These are phyloP conservation scores for Leonotis leonurus DNA, from an alignment of 257 asterid genomes.

Conservation along the genomic window DNA sequence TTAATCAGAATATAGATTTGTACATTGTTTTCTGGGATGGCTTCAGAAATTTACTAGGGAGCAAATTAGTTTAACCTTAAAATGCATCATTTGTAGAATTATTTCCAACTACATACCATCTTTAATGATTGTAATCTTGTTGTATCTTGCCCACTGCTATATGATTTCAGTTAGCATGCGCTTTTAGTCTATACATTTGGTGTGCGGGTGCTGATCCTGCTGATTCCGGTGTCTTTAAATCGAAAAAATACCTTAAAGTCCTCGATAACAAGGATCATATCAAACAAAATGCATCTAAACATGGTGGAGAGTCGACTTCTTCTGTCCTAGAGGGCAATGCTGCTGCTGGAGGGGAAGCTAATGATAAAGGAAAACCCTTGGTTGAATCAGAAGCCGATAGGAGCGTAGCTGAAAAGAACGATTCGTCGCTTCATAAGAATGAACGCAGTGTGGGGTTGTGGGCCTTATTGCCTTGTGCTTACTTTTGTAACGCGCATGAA, in stretches of 20 bases:
- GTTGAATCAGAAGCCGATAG: constrained; percentile 34
- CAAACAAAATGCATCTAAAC: constrained; percentile 37
- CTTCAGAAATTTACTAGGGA: not conserved
- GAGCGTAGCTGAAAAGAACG: constrained; percentile 26
- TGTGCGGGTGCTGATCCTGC: constrained; percentile 99
- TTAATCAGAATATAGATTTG: constrained; percentile 6
- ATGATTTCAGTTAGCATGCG: constrained; percentile 53
- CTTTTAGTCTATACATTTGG: constrained; percentile 85
- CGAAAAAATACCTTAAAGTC: constrained; percentile 68
- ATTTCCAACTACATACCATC: no score
- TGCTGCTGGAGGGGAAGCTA: constrained; percentile 35
- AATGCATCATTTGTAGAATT: not conserved
- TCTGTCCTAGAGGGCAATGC: constrained; percentile 48
- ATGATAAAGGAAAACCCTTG: constrained; percentile 27
- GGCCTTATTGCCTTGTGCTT: constrained; percentile 72
- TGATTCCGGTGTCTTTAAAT: constrained; percentile 78
- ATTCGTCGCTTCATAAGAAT: constrained; percentile 19
- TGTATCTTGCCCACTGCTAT: not conserved
- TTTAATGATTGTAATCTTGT: no score
- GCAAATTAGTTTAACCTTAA: not conserved
- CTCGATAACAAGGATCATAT: constrained; percentile 36
- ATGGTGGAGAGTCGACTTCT: constrained; percentile 54
- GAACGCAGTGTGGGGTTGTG: constrained; percentile 28
- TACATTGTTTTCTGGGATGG: not conserved
- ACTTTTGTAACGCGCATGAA: constrained; percentile 40